Percentiles rank a stretch among this genome's conserved stretches.
These are phyloP conservation scores for Skeletonema menzelii DNA, from an alignment of 108 stramenopile genomes.

Conservation along the genomic window DNA sequence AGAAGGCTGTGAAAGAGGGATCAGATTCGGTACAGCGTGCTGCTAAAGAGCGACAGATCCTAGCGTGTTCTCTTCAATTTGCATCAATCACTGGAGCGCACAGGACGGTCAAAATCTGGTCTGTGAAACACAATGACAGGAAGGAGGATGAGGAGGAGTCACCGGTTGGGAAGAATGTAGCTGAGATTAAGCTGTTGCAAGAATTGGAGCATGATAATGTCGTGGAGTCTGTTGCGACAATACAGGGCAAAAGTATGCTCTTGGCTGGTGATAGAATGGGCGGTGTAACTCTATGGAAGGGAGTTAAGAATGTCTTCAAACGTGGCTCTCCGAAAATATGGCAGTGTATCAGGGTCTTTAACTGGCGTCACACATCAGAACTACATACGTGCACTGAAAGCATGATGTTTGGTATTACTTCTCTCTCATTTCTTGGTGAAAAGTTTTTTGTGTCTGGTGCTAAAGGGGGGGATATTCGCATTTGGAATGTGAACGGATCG, in stretches of 20 bases:
- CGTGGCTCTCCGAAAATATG: conserved; percentile 10
- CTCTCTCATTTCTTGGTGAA: conserved; percentile 17
- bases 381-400: neutral
- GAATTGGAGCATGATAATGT: conserved; percentile 28
- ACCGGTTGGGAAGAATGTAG: conserved; percentile 18
- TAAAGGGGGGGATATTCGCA: conserved; percentile 16
- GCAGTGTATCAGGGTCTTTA: conserved; percentile 30
- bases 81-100: conserved; percentile 25
- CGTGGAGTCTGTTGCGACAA: conserved; percentile 24
- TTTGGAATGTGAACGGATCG: conserved; percentile 30
- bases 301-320: conserved; percentile 17
- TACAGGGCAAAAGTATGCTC: conserved; percentile 18
- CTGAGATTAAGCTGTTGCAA: conserved; percentile 24
- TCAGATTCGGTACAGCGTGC: conserved; percentile 20
- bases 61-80: conserved; percentile 34
- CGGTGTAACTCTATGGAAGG: conserved; percentile 23
- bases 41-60: conserved; percentile 29
- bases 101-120: conserved; percentile 33
- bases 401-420: conserved; percentile 15
- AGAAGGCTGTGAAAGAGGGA: conserved; percentile 22
- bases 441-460: conserved; percentile 25
- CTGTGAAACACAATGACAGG: conserved; percentile 24
- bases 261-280: conserved; percentile 43
- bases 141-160: neutral
- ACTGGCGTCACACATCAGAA: conserved; percentile 6